Evolutionary conservation across 2,329 filamentous ascomycete genomes (phyloP).

Genomic region (Xylaria digitata): DNA sequence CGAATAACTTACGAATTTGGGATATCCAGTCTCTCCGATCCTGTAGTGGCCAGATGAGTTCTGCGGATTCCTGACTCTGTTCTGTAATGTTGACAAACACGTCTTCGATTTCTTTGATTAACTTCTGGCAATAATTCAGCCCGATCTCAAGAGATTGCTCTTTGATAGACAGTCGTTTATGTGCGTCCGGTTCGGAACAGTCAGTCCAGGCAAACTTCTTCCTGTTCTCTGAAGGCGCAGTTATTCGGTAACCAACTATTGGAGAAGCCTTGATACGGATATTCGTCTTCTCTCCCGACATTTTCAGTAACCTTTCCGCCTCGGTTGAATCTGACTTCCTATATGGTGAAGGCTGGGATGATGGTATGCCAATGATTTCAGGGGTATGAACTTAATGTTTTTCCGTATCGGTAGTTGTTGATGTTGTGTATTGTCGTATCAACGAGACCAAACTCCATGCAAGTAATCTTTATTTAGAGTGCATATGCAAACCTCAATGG

Average conservation of each 20-base stretch:
- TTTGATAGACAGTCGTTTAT: slow-evolving; percentile 15
- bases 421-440: too few relatives aligned
- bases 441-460: too few relatives aligned
- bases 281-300: background rate
- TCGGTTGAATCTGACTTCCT: too few relatives aligned
- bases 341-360: too few relatives aligned
- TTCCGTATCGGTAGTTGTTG: too few relatives aligned
- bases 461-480: too few relatives aligned
- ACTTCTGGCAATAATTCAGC: slow-evolving; percentile 2
- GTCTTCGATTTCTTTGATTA: background rate
- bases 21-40: slow-evolving; percentile 15
- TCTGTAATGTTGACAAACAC: slow-evolving; percentile 1
- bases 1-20: slow-evolving; percentile 23
- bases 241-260: background rate
- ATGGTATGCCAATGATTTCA: too few relatives aligned
- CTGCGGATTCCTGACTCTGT: background rate
- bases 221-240: background rate
- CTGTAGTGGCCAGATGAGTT: slow-evolving; percentile 16
- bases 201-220: slow-evolving; percentile 6
- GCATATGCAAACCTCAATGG: too few relatives aligned
- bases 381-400: too few relatives aligned
- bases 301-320: too few relatives aligned
- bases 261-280: background rate
- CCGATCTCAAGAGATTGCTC: slow-evolving; percentile 18
- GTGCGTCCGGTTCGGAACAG: background rate